Conservation (phyloP, 2,329 filamentous ascomycete species). For the Aureobasidium sp. region DNA sequence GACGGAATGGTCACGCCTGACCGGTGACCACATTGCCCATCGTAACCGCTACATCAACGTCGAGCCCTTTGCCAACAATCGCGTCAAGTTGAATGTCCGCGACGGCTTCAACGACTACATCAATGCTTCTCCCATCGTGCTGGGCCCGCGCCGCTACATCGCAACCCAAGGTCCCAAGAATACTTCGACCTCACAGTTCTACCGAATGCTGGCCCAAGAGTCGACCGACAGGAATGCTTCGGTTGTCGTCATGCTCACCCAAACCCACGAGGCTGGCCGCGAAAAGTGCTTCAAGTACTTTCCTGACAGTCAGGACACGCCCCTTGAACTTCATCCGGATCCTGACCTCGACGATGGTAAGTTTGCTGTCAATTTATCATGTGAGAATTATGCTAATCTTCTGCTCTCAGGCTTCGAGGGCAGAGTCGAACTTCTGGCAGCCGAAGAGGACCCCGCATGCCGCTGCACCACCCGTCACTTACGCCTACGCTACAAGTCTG, state of each 20-base stretch:
- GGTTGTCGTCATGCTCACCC: slow-evolving; percentile 91
- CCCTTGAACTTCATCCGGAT: slow-evolving; percentile 26
- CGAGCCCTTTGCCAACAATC: slow-evolving; percentile 80
- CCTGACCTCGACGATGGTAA: slow-evolving; percentile 22
- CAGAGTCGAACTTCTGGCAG: slow-evolving; percentile 55
- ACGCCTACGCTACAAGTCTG: slow-evolving; percentile 32
- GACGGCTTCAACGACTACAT: slow-evolving; percentile 52
- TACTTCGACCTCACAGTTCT: slow-evolving; percentile 72
- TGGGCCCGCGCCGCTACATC: slow-evolving; percentile 60
- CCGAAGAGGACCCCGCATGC: slow-evolving; percentile 48
- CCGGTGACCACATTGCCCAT: slow-evolving; percentile 47
- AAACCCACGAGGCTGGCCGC: slow-evolving; percentile 67
- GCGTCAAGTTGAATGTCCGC: slow-evolving; percentile 72
- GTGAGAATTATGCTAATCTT: neutral
- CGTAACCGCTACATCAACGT: slow-evolving; percentile 88
- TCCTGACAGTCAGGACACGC: slow-evolving; percentile 42
- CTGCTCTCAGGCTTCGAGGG: slow-evolving; percentile 50
- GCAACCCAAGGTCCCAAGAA: slow-evolving; percentile 81
- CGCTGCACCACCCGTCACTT: slow-evolving; percentile 70
- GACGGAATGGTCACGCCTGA: slow-evolving; percentile 54
- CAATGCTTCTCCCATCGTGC: slow-evolving; percentile 43
- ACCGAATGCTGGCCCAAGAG: slow-evolving; percentile 92
- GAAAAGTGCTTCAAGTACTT: slow-evolving; percentile 92
- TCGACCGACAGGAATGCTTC: slow-evolving; percentile 44
- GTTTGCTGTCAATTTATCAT: neutral